A percentile compares a stretch with the other conserved stretches of the same genome.
Conservation (phyloP, 176 grass and related monocot genomes). For the Luzula sylvatica region DNA sequence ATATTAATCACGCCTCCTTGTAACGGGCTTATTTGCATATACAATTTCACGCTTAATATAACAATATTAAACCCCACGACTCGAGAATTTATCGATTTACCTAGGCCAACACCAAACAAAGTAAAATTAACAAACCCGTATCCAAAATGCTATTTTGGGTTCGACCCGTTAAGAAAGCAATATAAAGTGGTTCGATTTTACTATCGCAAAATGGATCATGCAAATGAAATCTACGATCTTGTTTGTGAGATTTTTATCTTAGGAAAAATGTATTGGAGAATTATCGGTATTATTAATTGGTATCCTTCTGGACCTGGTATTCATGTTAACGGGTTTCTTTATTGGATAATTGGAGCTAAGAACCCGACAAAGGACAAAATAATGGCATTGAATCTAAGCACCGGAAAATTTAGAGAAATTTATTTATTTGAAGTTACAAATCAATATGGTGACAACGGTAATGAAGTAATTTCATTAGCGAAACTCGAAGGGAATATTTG, state of each 20-base stretch:
- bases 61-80: constrained; percentile 18
- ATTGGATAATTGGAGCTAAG: constrained; percentile 19
- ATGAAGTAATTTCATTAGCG: constrained; percentile 13
- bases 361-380: constrained; percentile 11
- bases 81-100: constrained; percentile 12
- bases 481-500: constrained; percentile 18
- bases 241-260: constrained; percentile 16
- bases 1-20: constrained; percentile 9
- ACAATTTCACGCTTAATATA: constrained; percentile 2
- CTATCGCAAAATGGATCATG: constrained; percentile 20
- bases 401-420: constrained; percentile 12
- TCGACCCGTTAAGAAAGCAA: constrained; percentile 3
- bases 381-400: constrained; percentile 8
- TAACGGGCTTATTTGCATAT: constrained; percentile 24
- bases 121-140: neutral
- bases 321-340: constrained; percentile 14
- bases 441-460: neutral
- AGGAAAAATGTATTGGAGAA: constrained; percentile 5
- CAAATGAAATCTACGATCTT: constrained; percentile 10
- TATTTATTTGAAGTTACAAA: constrained; percentile 3
- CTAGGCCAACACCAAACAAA: constrained; percentile 2
- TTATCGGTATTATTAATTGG: constrained; percentile 3
- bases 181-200: constrained; percentile 19
- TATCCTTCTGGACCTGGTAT: constrained; percentile 17
- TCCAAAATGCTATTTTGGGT: constrained; percentile 19